Base-by-base conservation (phyloP, 768 basidiomycete species). In the Mycena albidolilacea region DNA sequence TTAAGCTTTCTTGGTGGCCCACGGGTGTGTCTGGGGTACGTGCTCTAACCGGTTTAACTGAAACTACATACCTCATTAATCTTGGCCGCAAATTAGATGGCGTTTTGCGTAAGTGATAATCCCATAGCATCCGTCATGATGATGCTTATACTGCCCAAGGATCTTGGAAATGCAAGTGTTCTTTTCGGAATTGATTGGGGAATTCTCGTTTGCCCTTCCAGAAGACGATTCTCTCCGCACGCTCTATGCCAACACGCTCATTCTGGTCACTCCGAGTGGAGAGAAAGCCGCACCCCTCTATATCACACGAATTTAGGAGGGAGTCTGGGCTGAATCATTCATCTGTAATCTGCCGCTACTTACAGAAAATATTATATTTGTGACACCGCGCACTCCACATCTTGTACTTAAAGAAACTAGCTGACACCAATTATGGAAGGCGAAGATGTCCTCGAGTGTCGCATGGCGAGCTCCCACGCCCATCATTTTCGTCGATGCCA, bases 1-100 rank as follows among this genome's bases (percentile, higher is more conserved):
- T 52, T 66, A 23, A 61, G 62, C 46, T 74, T 74, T 57, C 57
- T 70, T 37, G 73, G 69, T 21, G 73, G 73, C n/a, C 54, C 68
- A 48, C 64, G 69, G 23, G 58, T 63, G n/a, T 74, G 73, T 70
- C 41, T 67, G 15, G 73, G 73, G 73, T 74, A 61, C 7, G 55
- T 8, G 5, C 39, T 55, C 23, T 59, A 46, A 41, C 35, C 30
- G 3, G 1, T 12, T 62, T 17, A 41, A 72, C 39, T 44, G 35
- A 52, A 11, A 41, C 30, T 63, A 12, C n/a, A 44, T 7, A 39
- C 8, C 62, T 69, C 59, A 39, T 35, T 46, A 57, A 48, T 35
- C 21, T 54, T 54, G 46, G 8, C 55, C 15, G 65, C 23, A 44
- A 35, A 44, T 15, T 37, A 63, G 68, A 54, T 69, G 68, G 68